These are phyloP conservation scores for Rhizophagus sp. DNA, from an alignment of 192 early-diverging fungal species.

Conservation along the genomic window DNA sequence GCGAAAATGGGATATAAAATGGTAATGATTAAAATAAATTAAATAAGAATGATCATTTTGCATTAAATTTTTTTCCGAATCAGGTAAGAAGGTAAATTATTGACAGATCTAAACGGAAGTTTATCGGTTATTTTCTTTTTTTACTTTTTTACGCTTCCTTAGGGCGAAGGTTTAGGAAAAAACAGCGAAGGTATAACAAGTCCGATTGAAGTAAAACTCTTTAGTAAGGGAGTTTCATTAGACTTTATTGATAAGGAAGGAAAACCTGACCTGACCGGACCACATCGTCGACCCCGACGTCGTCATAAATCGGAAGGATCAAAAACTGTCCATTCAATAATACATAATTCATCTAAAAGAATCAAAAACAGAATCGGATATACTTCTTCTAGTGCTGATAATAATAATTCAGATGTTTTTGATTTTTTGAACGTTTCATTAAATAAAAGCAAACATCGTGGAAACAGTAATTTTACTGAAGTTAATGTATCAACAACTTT, in stretches of 20 bases:
- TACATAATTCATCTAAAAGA: no score
- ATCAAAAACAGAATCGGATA: background rate
- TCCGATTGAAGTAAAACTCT: conserved; percentile 21
- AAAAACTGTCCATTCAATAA: background rate
- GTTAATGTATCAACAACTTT: background rate
- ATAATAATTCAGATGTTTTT: conserved; percentile 18
- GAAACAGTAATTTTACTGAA: background rate
- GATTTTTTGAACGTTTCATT: conserved; percentile 17
- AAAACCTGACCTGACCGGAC: background rate
- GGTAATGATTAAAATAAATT: conserved; percentile 1
- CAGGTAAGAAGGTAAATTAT: background rate
- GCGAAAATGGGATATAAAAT: conserved; percentile 27
- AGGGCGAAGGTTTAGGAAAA: conserved; percentile 28
- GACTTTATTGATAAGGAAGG: conserved; percentile 3
- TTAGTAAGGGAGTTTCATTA: conserved; percentile 9
- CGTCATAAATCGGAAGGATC: conserved; percentile 2
- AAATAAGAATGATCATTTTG: background rate
- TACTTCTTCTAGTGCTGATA: background rate
- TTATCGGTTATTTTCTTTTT: background rate
- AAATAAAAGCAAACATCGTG: background rate
- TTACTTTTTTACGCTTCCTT: background rate
- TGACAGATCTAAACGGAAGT: background rate
- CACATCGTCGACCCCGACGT: background rate
- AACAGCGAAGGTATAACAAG: conserved; percentile 7
- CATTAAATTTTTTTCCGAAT: background rate